Evolutionary conservation across 495 filamentous ascomycete genomes (phyloP), one percentile per base, ranked within the genome.

Genomic region (Penicillium manginii): DNA sequence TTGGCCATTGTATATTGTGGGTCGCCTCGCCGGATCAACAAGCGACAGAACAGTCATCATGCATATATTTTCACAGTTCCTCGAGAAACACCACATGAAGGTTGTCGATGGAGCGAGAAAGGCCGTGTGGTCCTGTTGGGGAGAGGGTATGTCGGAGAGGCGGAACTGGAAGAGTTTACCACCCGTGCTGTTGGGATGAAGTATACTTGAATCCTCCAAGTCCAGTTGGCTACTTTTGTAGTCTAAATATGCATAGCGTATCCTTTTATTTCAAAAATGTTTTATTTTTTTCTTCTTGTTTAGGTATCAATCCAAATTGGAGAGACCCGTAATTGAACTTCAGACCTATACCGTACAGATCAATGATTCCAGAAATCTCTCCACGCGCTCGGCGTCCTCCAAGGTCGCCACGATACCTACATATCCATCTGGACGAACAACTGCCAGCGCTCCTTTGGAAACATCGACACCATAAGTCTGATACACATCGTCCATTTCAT

Each of bases 401-500:
- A 89, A 56, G 12, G 78, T 80, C 1, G 83, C 83, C 33, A 88
- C 70, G 66, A 75, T 79, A 2, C 83, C 82, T 40, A 90, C 78
- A 72, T 91, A 87, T 57, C 86, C 83, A 77, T 91, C 89, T 0
- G 88, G 89, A 21, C 87, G 66, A 0, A 81, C 55, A 23, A 87
- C 76, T 7, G 89, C 86, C 8, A 88, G 64, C 51, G 84, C 86
- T 0, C 89, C 89, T 18, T 67, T 70, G 43, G 81, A 75, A 23
- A 62, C 66, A 65, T 89, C 78, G 10, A 92, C 81, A 0, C 86
- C 90, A 52, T 84, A 88, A 3, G 76, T 81, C 19, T 75, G 73
- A 65, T 91, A 91, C 1, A 86, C 87, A 54, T 85, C 86, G 67
- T 84, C 89, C 12, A 90, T 78, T 62, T 85, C 86, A 35, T 81